Evolutionary conservation across 441 rosid genomes (phyloP).

Genomic region (Francoa sonchifolia): DNA sequence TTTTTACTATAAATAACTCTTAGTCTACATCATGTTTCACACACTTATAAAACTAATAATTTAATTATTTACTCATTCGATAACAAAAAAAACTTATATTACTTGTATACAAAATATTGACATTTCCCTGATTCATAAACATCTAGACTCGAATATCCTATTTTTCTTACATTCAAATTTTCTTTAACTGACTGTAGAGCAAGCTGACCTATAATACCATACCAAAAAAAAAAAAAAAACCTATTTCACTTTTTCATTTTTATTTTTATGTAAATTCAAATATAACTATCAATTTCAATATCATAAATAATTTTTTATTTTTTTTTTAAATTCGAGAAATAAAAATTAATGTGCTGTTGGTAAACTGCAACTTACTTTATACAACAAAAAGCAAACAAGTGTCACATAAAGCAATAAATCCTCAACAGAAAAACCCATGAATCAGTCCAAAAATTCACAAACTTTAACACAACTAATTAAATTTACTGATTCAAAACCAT

Average conservation of each 20-base stretch:
- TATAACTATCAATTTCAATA: too few species aligned
- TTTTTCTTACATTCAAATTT: not conserved
- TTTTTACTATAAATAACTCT: not conserved
- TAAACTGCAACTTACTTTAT: too few species aligned
- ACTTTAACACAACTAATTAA: not conserved
- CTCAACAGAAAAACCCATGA: not conserved
- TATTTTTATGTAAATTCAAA: not conserved
- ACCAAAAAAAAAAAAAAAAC: not conserved
- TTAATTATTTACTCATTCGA: not conserved
- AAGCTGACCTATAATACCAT: not conserved
- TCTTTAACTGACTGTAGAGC: not conserved
- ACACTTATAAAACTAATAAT: not conserved
- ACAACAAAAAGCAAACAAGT: too few species aligned
- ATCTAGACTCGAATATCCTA: too few species aligned
- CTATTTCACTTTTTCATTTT: not conserved
- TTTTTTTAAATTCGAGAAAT: too few species aligned
- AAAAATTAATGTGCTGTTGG: too few species aligned
- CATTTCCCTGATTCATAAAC: too few species aligned
- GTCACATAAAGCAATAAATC: too few species aligned
- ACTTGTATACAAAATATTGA: too few species aligned
- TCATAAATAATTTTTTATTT: too few species aligned
- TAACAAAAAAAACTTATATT: not conserved
- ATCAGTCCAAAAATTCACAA: constrained; percentile 21
- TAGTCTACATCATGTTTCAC: not conserved
- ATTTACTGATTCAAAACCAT: not conserved